Percentiles rank a stretch among this genome's conserved stretches.
These are phyloP conservation scores for Penicillium sclerotiorum DNA, from an alignment of 2,329 filamentous ascomycete genomes.

Conservation along the genomic window DNA sequence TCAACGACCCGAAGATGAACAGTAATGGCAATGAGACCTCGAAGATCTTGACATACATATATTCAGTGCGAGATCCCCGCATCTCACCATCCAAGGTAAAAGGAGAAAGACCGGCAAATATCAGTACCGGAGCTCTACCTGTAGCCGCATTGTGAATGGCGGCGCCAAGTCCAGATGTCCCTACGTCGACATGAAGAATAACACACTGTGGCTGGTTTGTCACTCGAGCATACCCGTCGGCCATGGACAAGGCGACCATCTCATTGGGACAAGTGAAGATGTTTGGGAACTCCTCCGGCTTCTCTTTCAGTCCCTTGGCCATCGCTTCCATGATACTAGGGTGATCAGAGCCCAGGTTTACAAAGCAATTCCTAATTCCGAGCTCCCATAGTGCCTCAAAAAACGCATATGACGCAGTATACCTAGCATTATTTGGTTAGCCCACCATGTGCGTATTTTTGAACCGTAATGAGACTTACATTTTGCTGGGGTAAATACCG, in stretches of 20 bases:
- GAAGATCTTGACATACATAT: conserved; percentile 36
- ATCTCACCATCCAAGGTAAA: conserved; percentile 75
- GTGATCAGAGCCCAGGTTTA: no score
- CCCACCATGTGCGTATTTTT: no score
- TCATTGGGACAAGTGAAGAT: conserved; percentile 79
- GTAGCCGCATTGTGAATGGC: conserved; percentile 76
- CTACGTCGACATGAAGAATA: conserved; percentile 76
- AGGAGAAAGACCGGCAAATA: conserved; percentile 75
- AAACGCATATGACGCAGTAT: no score
- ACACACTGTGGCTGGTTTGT: conserved; percentile 68
- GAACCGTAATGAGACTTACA: no score
- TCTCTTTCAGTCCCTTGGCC: conserved; percentile 55
- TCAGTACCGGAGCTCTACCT: conserved; percentile 70
- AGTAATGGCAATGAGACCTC: no score
- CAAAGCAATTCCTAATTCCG: no score
- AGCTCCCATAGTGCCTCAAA: no score
- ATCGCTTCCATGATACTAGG: conserved; percentile 77
- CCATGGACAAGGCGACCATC: conserved; percentile 81
- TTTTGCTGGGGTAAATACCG: no score
- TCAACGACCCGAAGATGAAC: not conserved
- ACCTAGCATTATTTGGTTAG: no score
- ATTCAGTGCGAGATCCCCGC: conserved; percentile 72
- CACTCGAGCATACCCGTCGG: conserved; percentile 72
- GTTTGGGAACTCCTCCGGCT: conserved; percentile 58
- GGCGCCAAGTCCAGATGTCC: conserved; percentile 74